phyloP scores from a whole-genome alignment of 768 basidiomycete species.

The Boletales sp. region DNA sequence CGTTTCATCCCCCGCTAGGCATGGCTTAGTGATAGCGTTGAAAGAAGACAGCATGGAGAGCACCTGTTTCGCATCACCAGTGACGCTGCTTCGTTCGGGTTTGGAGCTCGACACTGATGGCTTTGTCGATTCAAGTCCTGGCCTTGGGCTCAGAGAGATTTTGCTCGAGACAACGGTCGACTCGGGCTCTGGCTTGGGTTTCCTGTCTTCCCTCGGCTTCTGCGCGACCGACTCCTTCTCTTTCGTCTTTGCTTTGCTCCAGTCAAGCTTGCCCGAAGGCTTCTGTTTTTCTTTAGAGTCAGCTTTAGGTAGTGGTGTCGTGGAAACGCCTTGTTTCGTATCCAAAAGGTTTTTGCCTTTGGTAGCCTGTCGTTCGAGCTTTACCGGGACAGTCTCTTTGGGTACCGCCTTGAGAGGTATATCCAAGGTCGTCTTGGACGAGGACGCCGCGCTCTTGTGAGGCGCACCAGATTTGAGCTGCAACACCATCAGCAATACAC shows the following conservation, averaged over 20 bases:
- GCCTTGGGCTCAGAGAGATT: not conserved
- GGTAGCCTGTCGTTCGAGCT: slow-evolving; percentile 11
- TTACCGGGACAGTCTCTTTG: slow-evolving; percentile 10
- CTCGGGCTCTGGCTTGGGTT: slow-evolving; percentile 14
- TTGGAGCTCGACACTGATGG: not conserved
- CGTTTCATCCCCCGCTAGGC: slow-evolving; percentile 37
- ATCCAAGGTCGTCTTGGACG: slow-evolving; percentile 43
- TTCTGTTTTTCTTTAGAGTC: slow-evolving; percentile 30
- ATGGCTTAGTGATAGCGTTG: slow-evolving; percentile 17
- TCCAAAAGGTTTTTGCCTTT: slow-evolving; percentile 26
- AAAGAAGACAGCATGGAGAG: not conserved
- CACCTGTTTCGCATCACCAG: slow-evolving; percentile 6
- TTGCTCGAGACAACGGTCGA: not conserved
- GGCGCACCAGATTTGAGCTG: slow-evolving; percentile 14
- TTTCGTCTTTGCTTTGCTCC: slow-evolving; percentile 56
- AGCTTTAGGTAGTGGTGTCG: slow-evolving; percentile 16
- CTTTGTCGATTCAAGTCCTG: not conserved
- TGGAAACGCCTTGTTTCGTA: slow-evolving; percentile 22
- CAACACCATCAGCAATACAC: not conserved
- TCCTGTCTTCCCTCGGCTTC: slow-evolving; percentile 13
- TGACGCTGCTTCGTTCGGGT: not conserved
- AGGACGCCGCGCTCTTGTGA: slow-evolving; percentile 27
- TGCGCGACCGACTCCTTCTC: slow-evolving; percentile 18
- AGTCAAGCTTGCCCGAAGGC: slow-evolving; percentile 53
- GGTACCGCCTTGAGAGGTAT: slow-evolving; percentile 14